phyloP scores from a whole-genome alignment of 768 basidiomycete genomes.

The Cystobasidium ongulense region DNA sequence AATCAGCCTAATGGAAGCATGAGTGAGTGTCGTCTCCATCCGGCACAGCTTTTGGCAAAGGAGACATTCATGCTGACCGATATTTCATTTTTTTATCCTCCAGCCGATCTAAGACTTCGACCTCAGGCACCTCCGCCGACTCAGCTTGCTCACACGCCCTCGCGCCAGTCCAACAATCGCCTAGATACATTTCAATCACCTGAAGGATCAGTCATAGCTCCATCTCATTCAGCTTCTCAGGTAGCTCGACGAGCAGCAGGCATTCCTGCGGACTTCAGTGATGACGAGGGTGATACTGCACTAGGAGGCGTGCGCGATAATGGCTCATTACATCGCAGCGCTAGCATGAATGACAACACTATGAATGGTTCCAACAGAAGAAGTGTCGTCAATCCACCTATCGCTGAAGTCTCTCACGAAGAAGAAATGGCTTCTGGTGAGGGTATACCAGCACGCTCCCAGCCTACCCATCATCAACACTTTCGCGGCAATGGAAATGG shows the following conservation, averaged over 20 bases:
- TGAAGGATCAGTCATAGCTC: conserved; percentile 27
- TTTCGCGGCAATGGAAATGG: not conserved
- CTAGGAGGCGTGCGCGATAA: not conserved
- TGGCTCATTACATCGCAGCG: not conserved
- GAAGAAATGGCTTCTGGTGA: conserved; percentile 8
- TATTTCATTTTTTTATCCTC: not conserved
- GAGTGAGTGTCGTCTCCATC: conserved; percentile 1
- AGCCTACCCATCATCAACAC: not conserved
- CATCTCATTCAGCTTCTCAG: conserved; percentile 30
- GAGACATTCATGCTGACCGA: not conserved
- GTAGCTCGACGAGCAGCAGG: conserved; percentile 26
- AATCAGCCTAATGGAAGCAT: conserved; percentile 10
- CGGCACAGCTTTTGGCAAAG: not conserved
- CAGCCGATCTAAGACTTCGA: conserved; percentile 15
- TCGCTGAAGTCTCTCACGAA: not conserved
- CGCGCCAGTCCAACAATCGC: not conserved
- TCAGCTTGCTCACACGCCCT: conserved; percentile 5
- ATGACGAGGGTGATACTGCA: conserved; percentile 14
- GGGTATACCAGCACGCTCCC: not conserved
- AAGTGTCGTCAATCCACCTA: conserved; percentile 12
- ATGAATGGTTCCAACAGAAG: not conserved
- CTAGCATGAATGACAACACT: not conserved
- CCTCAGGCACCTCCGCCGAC: conserved; percentile 27
- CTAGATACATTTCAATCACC: conserved; percentile 16
- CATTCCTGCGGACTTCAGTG: conserved; percentile 12